Evolutionary conservation across 495 filamentous ascomycete species (phyloP).

Genomic region (Corynascus novoguineensis): DNA sequence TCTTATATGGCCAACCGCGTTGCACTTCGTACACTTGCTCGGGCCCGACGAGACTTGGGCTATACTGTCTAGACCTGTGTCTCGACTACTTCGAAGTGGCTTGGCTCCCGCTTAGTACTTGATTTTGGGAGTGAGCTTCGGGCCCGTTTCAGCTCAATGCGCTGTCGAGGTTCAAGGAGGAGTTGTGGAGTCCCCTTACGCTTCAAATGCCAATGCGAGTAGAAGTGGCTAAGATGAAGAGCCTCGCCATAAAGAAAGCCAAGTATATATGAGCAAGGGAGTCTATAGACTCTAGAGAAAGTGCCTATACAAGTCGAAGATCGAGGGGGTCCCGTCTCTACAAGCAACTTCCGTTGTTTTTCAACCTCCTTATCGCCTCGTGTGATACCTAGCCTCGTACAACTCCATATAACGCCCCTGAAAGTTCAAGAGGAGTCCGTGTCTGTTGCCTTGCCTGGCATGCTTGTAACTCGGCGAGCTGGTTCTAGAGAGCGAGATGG

Average conservation of each 20-base stretch:
- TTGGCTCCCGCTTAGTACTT: not conserved
- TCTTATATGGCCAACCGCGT: not conserved
- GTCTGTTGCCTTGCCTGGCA: not conserved
- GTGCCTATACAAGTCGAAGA: not conserved
- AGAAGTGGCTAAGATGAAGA: slow-evolving; percentile 1
- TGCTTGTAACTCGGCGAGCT: not conserved
- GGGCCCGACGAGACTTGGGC: too few species aligned
- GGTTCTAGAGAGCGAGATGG: not conserved
- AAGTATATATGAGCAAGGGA: not conserved
- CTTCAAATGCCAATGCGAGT: not conserved
- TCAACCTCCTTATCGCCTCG: not conserved
- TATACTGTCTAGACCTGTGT: not conserved
- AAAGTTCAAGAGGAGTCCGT: not conserved
- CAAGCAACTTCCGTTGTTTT: not conserved
- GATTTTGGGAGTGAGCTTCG: not conserved
- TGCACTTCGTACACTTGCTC: not conserved
- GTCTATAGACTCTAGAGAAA: not conserved
- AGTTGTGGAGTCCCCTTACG: not conserved
- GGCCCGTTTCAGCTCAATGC: not conserved
- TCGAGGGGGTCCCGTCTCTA: not conserved
- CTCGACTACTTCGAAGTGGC: not conserved
- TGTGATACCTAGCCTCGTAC: too few species aligned
- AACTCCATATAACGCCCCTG: not conserved
- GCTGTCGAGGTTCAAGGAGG: not conserved
- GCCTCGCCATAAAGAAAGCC: not conserved